Base-by-base conservation (phyloP, 176 grass and related monocot species). In the Oryza punctata region DNA sequence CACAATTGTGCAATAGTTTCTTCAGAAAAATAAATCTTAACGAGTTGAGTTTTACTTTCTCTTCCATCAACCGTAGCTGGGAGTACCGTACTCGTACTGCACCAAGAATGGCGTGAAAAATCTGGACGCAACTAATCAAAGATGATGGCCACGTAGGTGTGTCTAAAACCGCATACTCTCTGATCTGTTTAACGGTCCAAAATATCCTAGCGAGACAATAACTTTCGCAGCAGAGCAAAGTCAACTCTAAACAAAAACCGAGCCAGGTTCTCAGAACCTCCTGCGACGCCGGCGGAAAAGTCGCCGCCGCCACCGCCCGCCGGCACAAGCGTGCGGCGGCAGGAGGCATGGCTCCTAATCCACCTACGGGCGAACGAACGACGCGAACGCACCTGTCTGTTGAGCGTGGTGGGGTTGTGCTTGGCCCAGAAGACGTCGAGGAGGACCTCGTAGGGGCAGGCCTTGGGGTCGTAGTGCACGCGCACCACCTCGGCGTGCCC, bases 361-460 rank as follows among this genome's bases (percentile, higher is more conserved):
- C 30, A 2, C 30, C 25, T 65, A 27, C 12, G 11, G 14, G 25
- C 69, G 21, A 2, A 2, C 50, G 18, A 54, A n/a, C 33, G 33
- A 35, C 33, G 33, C 29, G 29, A 0, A 5, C 14, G 37, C 57
- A 94, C 93, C 91, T 98, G 96, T 59, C 80, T 90, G 79, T 98
- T 90, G 72, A 90, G 71, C 19, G 89, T 91, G 64, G 96, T 98
- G 80, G 96, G 93, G 66, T 98, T 87, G 88, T 95, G 91, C 77
- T 90, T 94, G 54, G 78, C 89, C 96, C 96, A 98, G 85, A 98
- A 98, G 75, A 93, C 78, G 67, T 71, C 82, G 59, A 98, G 96
- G 57, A 98, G 91, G 0, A 77, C 57, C 66, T 16, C 25, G 84
- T 98, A 98, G 70, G 89, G 73, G 82, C 91, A 95, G 7, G 72